phyloP scores from a whole-genome alignment of 768 basidiomycete genomes.

The Ramaria rubella region DNA sequence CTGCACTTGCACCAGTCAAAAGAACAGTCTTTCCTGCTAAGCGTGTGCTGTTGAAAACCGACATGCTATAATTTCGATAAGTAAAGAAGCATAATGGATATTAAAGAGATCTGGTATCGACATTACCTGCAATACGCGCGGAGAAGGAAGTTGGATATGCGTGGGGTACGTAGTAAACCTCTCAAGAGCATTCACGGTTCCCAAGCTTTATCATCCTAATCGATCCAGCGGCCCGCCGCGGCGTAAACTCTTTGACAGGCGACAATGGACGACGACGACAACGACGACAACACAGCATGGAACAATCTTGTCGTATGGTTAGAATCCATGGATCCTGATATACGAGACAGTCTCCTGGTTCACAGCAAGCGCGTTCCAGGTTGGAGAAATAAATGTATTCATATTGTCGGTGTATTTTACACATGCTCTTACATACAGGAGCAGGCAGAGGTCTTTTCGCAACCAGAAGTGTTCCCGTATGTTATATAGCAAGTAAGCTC shows the following conservation, averaged over 20 bases:
- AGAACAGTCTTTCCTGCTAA: conserved; percentile 81
- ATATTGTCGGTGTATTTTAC: not conserved
- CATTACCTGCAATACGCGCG: not conserved
- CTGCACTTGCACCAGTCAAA: conserved; percentile 83
- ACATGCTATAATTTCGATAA: conserved; percentile 40
- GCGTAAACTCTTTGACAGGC: not conserved
- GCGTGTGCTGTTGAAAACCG: conserved; percentile 74
- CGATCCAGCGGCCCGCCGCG: not conserved
- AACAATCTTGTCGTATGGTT: conserved; percentile 48
- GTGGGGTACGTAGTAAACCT: not conserved
- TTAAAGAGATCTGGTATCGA: too few species aligned
- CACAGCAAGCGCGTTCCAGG: conserved; percentile 48
- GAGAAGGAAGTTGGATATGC: not conserved
- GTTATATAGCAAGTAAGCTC: conserved; percentile 15
- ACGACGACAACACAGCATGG: conserved; percentile 30
- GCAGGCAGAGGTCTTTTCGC: conserved; percentile 70
- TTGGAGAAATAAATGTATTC: conserved; percentile 30
- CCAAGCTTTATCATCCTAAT: not conserved
- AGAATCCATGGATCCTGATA: conserved; percentile 39
- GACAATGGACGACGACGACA: not conserved
- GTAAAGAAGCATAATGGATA: not conserved
- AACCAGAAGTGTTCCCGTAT: conserved; percentile 34
- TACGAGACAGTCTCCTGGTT: conserved; percentile 38
- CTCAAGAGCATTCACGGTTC: conserved; percentile 3
- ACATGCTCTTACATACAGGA: conserved; percentile 31